These are phyloP conservation scores for Acanthamoeba polyphaga DNA, from an alignment of 208 protist species.

Conservation along the genomic window DNA sequence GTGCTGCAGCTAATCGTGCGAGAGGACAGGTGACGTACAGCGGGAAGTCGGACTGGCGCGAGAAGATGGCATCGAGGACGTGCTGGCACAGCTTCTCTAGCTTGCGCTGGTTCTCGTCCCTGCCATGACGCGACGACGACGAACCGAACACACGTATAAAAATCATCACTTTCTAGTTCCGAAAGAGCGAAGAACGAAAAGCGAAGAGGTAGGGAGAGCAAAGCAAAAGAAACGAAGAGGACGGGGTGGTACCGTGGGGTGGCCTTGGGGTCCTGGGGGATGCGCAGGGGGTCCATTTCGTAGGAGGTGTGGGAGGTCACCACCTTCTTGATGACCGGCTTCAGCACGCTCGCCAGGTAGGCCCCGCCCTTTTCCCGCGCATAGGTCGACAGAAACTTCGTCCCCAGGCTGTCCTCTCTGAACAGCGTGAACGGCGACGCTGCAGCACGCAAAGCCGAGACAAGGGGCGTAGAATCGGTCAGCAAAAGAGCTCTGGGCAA, in stretches of 20 bases:
- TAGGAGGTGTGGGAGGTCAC: constrained; percentile 50
- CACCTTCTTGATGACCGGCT: constrained; percentile 66
- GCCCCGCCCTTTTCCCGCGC: constrained; percentile 34
- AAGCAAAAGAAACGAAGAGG: not conserved
- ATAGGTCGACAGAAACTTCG: constrained; percentile 63
- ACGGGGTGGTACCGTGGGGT: not conserved
- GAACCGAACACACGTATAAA: not conserved
- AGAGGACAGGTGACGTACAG: not conserved
- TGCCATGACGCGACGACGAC: not conserved
- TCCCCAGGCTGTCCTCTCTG: constrained; percentile 71
- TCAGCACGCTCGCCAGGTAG: constrained; percentile 37
- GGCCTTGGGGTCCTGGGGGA: constrained; percentile 35
- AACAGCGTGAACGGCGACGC: constrained; percentile 53
- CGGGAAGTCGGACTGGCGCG: constrained; percentile 40
- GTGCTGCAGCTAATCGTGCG: not conserved
- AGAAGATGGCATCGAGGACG: constrained; percentile 55
- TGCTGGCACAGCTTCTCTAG: constrained; percentile 54
- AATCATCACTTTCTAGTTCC: not conserved
- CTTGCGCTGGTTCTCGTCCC: constrained; percentile 44
- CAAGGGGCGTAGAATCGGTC: too few relatives aligned
- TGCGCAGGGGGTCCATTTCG: constrained; percentile 55
- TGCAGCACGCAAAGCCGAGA: not conserved
- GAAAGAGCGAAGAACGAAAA: not conserved
- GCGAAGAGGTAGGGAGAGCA: not conserved
- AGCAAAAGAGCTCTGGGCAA: not conserved